Evolutionary conservation across 2,329 filamentous ascomycete genomes (phyloP), one percentile per base, ranked within the genome.

Genomic region (Zymoseptoria passerinii): DNA sequence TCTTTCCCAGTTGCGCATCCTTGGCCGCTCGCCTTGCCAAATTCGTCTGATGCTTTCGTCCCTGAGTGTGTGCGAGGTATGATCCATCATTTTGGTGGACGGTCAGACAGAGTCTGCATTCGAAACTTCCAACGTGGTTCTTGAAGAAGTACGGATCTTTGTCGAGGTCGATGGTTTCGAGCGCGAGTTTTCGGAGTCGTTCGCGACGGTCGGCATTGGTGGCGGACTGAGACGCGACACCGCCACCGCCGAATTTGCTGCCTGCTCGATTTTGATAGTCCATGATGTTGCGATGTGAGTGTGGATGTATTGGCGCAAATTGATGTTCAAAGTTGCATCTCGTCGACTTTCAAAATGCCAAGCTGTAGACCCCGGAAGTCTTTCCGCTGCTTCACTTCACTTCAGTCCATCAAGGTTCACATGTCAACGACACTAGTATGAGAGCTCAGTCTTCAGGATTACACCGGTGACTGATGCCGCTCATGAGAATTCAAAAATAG

Each of bases 91-190:
- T 99, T 72, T 99, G 94, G 81, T 99, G 94, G 4, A 97, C 92
- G 0, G 94, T 99, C 27, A 99, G 80, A 72, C 94, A 99, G 48
- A 99, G 87, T 28, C 94, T 89, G 75, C 94, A 99, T 76, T 99
- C 94, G 76, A 96, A 99, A 71, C 88, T 94, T 71, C 94, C 94
- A 69, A 97, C 90, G 76, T 99, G 92, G 80, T 99, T 99, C 76
- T 95, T 95, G 86, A 99, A 99, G 81, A 97, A 96, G 83, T 97
- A 99, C 0, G 94, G 94, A 78, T 99, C 94, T 78, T 96, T 97
- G 78, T 97, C 94, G 63, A 97, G 89, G 79, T 97, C 92, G 81
- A 99, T 99, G 57, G 91, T 95, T 78, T 99, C 94, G 71, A 99
- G 89, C 59, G 94, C 94, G 72, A 99, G 91, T 79, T 96, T 96